Evolutionary conservation across 148 eudicot genomes (phyloP), one percentile per base, ranked within the genome.

Genomic region (Rhododendron mucronatum): DNA sequence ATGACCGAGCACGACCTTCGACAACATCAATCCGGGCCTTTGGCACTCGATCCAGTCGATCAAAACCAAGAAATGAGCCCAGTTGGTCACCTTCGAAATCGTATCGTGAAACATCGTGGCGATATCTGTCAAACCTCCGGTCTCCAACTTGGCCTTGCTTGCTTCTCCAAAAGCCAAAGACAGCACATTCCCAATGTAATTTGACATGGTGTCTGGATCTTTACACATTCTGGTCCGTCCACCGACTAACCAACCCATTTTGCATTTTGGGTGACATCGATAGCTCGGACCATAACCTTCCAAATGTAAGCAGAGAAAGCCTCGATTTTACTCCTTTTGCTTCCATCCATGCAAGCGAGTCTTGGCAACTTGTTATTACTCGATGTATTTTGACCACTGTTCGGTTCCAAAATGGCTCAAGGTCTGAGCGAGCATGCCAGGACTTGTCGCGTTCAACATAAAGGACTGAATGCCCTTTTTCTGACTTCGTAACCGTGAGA

Each of bases 41-140:
- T 87, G 88, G 39, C 89, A 75, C 85, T 89, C 90, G 26, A 89
- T 82, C 90, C 90, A 89, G 82, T 89, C 90, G 55, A 89, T 89
- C 81, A 89, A 59, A 55, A 61, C 83, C 87, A 87, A 59, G 86
- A 89, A 89, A 87, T 89, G 90, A 50, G 69, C 83, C 53, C 57
- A 33, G 35, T 33, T 33, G 35, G 35, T 33, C 11, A 76, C 87
- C 79, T 67, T 82, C 1, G 67, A 55, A 14, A 89, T 84, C 30
- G 90, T 78, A 4, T 84, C 69, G 35, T 89, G 90, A 76, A 85
- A 81, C 5, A 53, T 85, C 28, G 53, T 78, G 21, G 90, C 87
- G 30, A 87, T 26, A 26, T 87, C 87, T 21, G 89, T 37, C 20
- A 89, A 26, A 2, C 85, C 55, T 76, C 74, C 85, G 7, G 82